Evolutionary conservation across 2,329 filamentous ascomycete genomes (phyloP), one percentile per base, ranked within the genome.

Genomic region (Diplodia corticola): DNA sequence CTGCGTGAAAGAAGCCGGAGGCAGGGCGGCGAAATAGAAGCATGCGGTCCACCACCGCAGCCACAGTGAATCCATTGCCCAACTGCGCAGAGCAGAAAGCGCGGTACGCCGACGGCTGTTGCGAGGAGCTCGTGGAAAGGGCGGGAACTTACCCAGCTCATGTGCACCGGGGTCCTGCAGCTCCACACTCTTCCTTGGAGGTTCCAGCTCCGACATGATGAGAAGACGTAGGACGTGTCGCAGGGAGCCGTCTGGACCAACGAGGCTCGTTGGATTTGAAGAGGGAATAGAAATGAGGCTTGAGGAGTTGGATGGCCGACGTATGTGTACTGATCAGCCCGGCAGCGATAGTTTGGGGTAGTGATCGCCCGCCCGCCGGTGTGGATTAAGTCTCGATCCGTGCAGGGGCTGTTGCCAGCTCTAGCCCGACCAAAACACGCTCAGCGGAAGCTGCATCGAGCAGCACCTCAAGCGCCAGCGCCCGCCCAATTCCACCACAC

Each of bases 101-200:
- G 57, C 26, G 28, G 44, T 46, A 28, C 44, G 22, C 40, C 15
- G 28, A 28, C 12, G 57, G 15, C 28, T 35, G 44, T 49, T n/a
- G 57, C 44, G 20, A 17, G 28, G 37, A 10, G n/a, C 24, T 59
- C 44, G 10, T 13, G 30, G 57, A 49, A 60, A 35, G 33, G 67
- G 70, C n/a, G 28, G 20, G 20, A 35, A 69, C 79, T 71, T 78
- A 86, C 85, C 80, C 69, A 83, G 79, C 69, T 86, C 84, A 73
- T 83, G 83, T 70, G 85, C 84, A 71, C 85, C 85, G 30, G 84
- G 75, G 70, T 87, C 85, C 72, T 86, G 80, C 53, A 84, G 74
- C 76, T 85, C 84, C 28, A 82, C 79, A 70, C 83, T 84, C 75
- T 84, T 85, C 69, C 79, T 78, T 61, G 85, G 85, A 68, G 84